Percentiles rank a stretch among this genome's conserved stretches.
phyloP scores from a whole-genome alignment of 768 basidiomycete species.

The Auriscalpium vulgare region DNA sequence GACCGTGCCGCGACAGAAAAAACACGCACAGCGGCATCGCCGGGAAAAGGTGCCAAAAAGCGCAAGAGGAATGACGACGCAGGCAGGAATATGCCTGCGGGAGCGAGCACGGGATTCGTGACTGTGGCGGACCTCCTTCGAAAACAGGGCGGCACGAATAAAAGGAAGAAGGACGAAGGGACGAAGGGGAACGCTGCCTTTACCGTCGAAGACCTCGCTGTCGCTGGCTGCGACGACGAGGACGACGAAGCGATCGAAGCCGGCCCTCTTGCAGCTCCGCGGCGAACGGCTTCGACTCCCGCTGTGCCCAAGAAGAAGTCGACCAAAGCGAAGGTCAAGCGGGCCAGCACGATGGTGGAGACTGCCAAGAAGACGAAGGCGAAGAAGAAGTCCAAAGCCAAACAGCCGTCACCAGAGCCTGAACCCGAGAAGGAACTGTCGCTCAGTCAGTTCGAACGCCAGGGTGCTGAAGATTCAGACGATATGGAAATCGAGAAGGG shows the following conservation, averaged over 20 bases:
- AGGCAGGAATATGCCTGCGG: slow-evolving; percentile 61
- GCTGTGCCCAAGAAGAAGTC: slow-evolving; percentile 22
- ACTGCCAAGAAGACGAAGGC: slow-evolving; percentile 23
- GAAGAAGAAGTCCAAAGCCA: slow-evolving; percentile 20
- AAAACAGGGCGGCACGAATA: slow-evolving; percentile 40
- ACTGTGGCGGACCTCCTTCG: slow-evolving; percentile 54
- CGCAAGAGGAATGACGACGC: slow-evolving; percentile 66
- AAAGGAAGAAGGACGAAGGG: slow-evolving; percentile 27
- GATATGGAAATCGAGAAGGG: slow-evolving; percentile 50
- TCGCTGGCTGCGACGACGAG: slow-evolving; percentile 50
- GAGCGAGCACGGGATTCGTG: slow-evolving; percentile 68
- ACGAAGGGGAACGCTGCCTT: slow-evolving; percentile 35
- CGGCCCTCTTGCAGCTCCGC: slow-evolving; percentile 35
- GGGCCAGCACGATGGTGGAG: slow-evolving; percentile 31
- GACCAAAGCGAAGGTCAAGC: slow-evolving; percentile 26
- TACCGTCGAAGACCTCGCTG: too few species aligned
- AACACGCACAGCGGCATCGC: slow-evolving; percentile 24
- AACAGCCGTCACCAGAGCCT: slow-evolving; percentile 3
- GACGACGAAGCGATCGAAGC: slow-evolving; percentile 61
- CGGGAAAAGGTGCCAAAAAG: slow-evolving; percentile 36
- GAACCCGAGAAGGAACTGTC: slow-evolving; percentile 15
- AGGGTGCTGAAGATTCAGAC: slow-evolving; percentile 44
- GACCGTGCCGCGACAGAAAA: slow-evolving; percentile 41
- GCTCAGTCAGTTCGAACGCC: slow-evolving; percentile 35
- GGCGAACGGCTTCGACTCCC: slow-evolving; percentile 46